phyloP scores from a whole-genome alignment of 306 rosid genomes.

The Arachis hypogaea region DNA sequence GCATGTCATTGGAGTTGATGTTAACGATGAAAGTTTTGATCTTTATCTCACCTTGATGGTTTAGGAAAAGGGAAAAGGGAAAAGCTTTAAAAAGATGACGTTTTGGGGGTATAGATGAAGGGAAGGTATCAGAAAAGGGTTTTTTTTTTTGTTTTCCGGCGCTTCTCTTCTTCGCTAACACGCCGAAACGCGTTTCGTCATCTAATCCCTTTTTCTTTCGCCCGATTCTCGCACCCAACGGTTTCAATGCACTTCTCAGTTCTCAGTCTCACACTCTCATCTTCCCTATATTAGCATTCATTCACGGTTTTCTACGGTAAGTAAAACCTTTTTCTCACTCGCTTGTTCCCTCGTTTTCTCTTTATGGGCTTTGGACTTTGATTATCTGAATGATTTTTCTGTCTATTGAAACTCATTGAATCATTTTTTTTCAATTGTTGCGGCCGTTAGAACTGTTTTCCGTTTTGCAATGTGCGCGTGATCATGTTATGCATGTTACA shows the following conservation, averaged over 20 bases:
- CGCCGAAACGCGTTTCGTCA: neutral
- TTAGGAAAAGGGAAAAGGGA: no score
- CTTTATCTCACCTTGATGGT: no score
- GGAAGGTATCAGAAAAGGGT: no score
- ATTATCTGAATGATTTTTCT: neutral
- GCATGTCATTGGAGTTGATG: no score
- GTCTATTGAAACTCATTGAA: constrained; percentile 7
- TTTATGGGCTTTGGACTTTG: neutral
- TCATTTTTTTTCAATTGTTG: neutral
- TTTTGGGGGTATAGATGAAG: no score
- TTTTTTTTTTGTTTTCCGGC: neutral
- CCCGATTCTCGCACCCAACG: neutral
- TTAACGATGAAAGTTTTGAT: no score
- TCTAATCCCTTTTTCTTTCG: neutral
- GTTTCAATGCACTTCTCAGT: constrained; percentile 20
- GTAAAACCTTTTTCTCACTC: neutral
- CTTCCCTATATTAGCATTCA: constrained; percentile 6
- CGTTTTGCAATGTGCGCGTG: constrained; percentile 38
- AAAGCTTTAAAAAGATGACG: no score
- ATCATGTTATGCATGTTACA: constrained; percentile 46
- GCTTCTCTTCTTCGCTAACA: neutral
- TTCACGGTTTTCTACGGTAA: neutral
- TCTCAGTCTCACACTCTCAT: neutral
- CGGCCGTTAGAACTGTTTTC: neutral
- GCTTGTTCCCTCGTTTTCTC: neutral